Evolutionary conservation across 768 basidiomycete species (phyloP).

Genomic region (Tylopilus balloui): DNA sequence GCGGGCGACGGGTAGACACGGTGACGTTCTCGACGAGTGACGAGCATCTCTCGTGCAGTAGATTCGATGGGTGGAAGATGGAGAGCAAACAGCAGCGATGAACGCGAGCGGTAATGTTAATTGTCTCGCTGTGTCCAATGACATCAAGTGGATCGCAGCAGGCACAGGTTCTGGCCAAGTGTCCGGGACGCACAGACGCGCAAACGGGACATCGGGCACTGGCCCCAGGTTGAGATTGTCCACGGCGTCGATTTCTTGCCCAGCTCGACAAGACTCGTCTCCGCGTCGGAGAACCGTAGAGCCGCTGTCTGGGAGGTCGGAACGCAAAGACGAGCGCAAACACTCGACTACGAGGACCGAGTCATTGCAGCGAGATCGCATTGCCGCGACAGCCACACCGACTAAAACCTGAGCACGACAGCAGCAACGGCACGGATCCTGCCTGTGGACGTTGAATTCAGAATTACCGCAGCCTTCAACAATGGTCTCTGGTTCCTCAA

Average conservation of each 20-base stretch:
- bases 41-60: too few relatives aligned
- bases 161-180: not conserved
- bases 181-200: not conserved
- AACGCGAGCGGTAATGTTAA: not conserved
- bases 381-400: too few relatives aligned
- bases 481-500: not conserved
- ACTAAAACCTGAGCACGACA: not conserved
- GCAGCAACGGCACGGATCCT: not conserved
- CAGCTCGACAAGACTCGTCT: not conserved
- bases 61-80: too few relatives aligned
- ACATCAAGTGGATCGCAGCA: not conserved
- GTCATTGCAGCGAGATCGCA: not conserved
- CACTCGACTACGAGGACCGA: not conserved
- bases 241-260: not conserved
- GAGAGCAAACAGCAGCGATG: too few relatives aligned
- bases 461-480: not conserved
- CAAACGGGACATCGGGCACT: not conserved
- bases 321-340: not conserved
- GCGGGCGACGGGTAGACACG: too few relatives aligned
- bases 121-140: not conserved
- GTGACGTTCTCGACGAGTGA: too few relatives aligned
- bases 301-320: not conserved
- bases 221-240: too few relatives aligned
- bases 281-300: not conserved
- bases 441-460: not conserved